phyloP scores from a whole-genome alignment of 768 basidiomycete genomes.

The Sarcomyxa edulis region DNA sequence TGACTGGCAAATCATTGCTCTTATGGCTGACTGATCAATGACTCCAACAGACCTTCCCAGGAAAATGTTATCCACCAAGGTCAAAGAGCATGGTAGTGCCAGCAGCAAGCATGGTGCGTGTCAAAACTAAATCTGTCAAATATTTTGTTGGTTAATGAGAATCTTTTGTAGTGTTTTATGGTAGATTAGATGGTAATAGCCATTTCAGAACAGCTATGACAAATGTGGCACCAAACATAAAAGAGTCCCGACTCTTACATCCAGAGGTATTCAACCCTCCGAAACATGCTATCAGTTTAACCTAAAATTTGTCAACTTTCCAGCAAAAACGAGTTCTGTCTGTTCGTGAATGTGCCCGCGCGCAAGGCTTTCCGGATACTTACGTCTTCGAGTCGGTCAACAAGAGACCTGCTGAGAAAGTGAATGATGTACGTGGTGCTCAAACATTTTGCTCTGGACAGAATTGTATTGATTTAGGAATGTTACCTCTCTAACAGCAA shows the following conservation, averaged over 20 bases:
- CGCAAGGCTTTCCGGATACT: slow-evolving; percentile 74
- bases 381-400: slow-evolving; percentile 57
- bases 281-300: not conserved
- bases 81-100: not conserved
- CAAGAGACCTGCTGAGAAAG: slow-evolving; percentile 22
- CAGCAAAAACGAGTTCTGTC: slow-evolving; percentile 72
- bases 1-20: too few species aligned
- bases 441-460: not conserved
- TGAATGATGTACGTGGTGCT: slow-evolving; percentile 45
- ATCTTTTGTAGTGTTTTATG: slow-evolving; percentile 41
- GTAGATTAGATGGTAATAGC: slow-evolving; percentile 45
- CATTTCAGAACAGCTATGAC: slow-evolving; percentile 68
- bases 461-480: slow-evolving; percentile 3
- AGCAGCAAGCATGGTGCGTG: slow-evolving; percentile 19
- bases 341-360: slow-evolving; percentile 64
- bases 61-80: too few species aligned
- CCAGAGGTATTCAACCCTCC: slow-evolving; percentile 23
- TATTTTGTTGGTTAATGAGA: too few species aligned
- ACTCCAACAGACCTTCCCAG: not conserved
- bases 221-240: slow-evolving; percentile 41
- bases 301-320: not conserved
- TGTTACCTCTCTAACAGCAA: slow-evolving; percentile 39
- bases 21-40: not conserved
- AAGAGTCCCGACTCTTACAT: slow-evolving; percentile 40
- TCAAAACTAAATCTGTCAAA: too few species aligned